A percentile compares a stretch with the other conserved stretches of the same genome.
Conservation (phyloP, 75 land plant species). For the Selaginella tamariscina region DNA sequence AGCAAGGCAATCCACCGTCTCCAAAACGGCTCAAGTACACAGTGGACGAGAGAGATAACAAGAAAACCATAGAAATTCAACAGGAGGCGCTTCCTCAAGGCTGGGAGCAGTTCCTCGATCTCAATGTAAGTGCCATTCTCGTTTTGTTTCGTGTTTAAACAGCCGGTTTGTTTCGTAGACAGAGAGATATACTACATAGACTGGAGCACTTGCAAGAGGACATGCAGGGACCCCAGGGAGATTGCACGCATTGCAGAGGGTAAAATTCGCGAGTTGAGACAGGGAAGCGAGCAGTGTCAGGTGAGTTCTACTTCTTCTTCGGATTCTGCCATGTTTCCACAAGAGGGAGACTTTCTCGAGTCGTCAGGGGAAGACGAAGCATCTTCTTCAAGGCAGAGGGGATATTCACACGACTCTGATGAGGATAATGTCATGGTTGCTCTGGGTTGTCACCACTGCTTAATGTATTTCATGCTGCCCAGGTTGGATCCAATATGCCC, state of each 20-base stretch:
- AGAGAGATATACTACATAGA: conserved; percentile 22
- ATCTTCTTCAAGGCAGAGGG: background rate
- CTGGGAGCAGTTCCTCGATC: conserved; percentile 24
- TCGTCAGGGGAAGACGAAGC: background rate
- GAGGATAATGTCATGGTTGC: conserved; percentile 21
- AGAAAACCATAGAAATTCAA: background rate
- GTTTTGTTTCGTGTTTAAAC: too few relatives aligned
- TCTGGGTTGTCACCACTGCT: conserved; percentile 17
- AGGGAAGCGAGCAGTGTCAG: conserved; percentile 4
- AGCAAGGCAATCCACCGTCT: background rate
- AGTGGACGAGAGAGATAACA: background rate
- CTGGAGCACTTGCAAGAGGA: conserved; percentile 23
- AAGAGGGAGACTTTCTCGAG: background rate
- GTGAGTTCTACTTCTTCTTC: background rate
- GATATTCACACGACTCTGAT: background rate
- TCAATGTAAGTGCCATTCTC: conserved; percentile 13
- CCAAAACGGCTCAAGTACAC: background rate
- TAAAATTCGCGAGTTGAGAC: conserved; percentile 13
- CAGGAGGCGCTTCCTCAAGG: conserved; percentile 19
- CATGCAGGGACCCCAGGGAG: conserved; percentile 17
- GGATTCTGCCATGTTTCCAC: background rate
- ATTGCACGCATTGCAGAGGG: conserved; percentile 14
- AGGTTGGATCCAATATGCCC: conserved; percentile 16
- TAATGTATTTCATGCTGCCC: conserved; percentile 20
- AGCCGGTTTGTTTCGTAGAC: conserved; percentile 5